These are phyloP conservation scores for Helotiales sp. DNA, from an alignment of 2,329 filamentous ascomycete species.

Conservation along the genomic window DNA sequence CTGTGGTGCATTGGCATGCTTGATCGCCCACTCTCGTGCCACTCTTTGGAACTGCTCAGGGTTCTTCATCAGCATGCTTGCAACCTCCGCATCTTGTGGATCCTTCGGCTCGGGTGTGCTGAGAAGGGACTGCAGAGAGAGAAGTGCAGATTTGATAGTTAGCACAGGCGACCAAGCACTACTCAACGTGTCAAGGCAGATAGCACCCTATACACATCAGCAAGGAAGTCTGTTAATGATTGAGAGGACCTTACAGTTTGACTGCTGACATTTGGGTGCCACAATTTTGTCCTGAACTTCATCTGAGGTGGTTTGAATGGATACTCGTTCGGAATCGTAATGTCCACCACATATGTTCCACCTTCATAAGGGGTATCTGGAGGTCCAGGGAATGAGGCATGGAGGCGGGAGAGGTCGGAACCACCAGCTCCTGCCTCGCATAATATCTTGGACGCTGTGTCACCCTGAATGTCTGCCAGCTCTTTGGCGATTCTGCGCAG, in stretches of 20 bases:
- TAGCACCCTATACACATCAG: constrained; percentile 70
- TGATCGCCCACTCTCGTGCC: constrained; percentile 88
- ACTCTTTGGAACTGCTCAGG: constrained; percentile 77
- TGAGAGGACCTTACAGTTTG: constrained; percentile 67
- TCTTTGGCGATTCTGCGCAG: constrained; percentile 69
- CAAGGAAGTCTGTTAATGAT: not conserved
- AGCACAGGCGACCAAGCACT: constrained; percentile 93
- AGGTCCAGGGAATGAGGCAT: constrained; percentile 80
- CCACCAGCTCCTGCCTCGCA: constrained; percentile 64
- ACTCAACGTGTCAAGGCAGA: constrained; percentile 91
- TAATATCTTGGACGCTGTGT: constrained; percentile 74
- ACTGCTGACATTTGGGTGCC: constrained; percentile 96
- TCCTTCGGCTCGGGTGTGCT: constrained; percentile 94
- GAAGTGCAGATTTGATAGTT: constrained; percentile 91
- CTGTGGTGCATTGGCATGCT: constrained; percentile 74
- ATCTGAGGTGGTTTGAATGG: constrained; percentile 92
- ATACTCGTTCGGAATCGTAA: constrained; percentile 84
- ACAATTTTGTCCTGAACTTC: constrained; percentile 90
- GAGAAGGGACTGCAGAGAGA: constrained; percentile 90
- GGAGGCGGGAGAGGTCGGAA: constrained; percentile 73
- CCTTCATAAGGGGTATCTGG: constrained; percentile 93
- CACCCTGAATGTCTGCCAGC: constrained; percentile 71
- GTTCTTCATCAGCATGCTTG: constrained; percentile 79
- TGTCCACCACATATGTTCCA: constrained; percentile 79
- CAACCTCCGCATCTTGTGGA: constrained; percentile 94